Base-by-base conservation (phyloP, 352 stramenopile genomes). In the Phytophthora chlamydospora region DNA sequence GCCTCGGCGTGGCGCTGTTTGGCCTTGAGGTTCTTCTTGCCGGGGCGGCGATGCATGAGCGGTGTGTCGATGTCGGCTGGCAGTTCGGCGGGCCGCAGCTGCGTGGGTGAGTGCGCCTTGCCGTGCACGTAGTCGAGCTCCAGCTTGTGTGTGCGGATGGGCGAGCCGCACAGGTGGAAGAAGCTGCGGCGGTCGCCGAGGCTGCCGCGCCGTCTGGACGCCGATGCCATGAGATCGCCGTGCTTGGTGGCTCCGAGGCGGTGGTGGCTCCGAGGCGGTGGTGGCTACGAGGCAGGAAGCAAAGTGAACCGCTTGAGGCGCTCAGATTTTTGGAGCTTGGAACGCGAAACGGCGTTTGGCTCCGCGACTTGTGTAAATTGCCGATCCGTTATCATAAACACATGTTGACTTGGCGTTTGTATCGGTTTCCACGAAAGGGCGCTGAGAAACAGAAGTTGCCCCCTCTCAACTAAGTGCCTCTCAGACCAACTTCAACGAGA, bases 141-240 rank as follows among this genome's bases (percentile, higher is more conserved):
- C 40, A 77, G 62, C 62, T 80, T 85, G 27, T 79, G 57, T 8
- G 80, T 88, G 32, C 84, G 84, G 59, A 93, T 93, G 17, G 84
- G 84, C 42, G 84, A 93, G n/a, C 84, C 84, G 48, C 80, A 91
- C 6, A 89, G 63, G 51, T 84, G 76, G 54, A 90, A 91, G 62
- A 93, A 93, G 44, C 71, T 50, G 57, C 68, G 62, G 27, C 47
- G 61, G 41, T 73, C 58, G 44, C 67, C 61, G 32, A 71, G 29
- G 52, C 57, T 63, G 41, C 58, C 33, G 33, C 68, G 42, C 31
- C 51, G 53, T 68, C 66, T 59, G 29, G 58, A 64, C 57, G 59
- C 47, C 32, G 54, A 58, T 16, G 64, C 61, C 62, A 67, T 74
- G 12, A 47, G 21, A 16, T 36, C 32, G 21, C 19, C 10, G 46